phyloP scores from a whole-genome alignment of 768 basidiomycete species.

The Podaxis carcinomalis region DNA sequence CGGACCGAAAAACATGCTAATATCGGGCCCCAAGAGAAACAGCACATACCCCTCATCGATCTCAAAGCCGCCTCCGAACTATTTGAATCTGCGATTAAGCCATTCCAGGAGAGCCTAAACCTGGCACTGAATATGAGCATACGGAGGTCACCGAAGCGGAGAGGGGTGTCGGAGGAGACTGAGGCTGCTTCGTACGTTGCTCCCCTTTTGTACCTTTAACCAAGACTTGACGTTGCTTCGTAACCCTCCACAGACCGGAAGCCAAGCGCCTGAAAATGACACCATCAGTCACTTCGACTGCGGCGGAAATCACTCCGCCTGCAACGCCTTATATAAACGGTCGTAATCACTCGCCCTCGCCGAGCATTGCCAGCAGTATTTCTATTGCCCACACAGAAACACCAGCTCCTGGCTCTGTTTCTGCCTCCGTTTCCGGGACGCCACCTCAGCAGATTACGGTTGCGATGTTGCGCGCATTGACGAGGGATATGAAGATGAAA shows the following conservation, averaged over 20 bases:
- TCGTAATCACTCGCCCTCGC: conserved; percentile 5
- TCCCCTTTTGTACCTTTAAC: not conserved
- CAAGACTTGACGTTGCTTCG: conserved; percentile 2
- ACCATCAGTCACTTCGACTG: not conserved
- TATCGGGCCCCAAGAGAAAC: conserved; percentile 2
- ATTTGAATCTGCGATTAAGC: conserved; percentile 26
- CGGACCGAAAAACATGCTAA: conserved; percentile 21
- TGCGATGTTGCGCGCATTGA: conserved; percentile 62
- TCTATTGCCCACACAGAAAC: conserved; percentile 2
- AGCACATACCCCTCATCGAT: conserved; percentile 21
- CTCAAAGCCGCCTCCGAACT: conserved; percentile 28
- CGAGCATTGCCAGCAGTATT: conserved; percentile 9
- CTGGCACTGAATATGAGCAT: conserved; percentile 34
- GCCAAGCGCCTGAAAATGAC: conserved; percentile 9
- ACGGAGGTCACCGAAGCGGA: conserved; percentile 44
- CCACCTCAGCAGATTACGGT: conserved; percentile 45
- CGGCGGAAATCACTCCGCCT: conserved; percentile 3
- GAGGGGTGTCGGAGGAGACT: conserved; percentile 37
- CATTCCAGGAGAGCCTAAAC: conserved; percentile 33
- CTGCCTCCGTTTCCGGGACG: conserved; percentile 39
- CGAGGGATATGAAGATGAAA: conserved; percentile 48
- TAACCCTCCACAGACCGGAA: conserved; percentile 7
- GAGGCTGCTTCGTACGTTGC: conserved; percentile 34
- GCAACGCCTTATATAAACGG: conserved; percentile 13
- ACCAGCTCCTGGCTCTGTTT: conserved; percentile 20